These are phyloP conservation scores for Trichoderma semiorbis DNA, from an alignment of 2,329 filamentous ascomycete species.

Conservation along the genomic window DNA sequence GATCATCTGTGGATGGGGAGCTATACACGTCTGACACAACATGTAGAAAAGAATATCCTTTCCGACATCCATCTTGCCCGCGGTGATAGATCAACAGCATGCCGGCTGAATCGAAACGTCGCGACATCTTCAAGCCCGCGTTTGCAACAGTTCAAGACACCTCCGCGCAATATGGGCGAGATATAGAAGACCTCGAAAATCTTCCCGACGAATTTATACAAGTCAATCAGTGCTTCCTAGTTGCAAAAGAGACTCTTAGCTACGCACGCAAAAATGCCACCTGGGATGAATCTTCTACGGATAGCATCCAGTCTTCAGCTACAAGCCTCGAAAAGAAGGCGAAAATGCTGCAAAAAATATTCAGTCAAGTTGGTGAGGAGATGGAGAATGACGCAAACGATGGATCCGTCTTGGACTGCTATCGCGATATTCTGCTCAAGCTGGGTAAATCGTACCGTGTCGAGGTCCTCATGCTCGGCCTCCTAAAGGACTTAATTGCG, in stretches of 20 bases:
- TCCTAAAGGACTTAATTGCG: neutral
- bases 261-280: neutral
- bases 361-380: neutral
- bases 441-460: neutral
- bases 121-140: neutral
- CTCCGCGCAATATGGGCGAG: neutral
- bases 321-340: neutral
- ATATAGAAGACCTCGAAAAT: neutral
- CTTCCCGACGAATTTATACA: neutral
- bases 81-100: neutral
- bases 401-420: neutral
- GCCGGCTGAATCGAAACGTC: neutral
- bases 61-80: neutral
- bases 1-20: accelerated
- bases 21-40: neutral
- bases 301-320: neutral
- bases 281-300: neutral
- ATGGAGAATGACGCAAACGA: neutral
- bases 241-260: neutral
- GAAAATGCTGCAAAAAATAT: neutral
- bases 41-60: neutral
- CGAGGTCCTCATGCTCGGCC: neutral
- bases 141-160: neutral
- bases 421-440: neutral
- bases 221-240: neutral